Conservation (phyloP, 495 filamentous ascomycete genomes). For the Penicillium antarcticum region DNA sequence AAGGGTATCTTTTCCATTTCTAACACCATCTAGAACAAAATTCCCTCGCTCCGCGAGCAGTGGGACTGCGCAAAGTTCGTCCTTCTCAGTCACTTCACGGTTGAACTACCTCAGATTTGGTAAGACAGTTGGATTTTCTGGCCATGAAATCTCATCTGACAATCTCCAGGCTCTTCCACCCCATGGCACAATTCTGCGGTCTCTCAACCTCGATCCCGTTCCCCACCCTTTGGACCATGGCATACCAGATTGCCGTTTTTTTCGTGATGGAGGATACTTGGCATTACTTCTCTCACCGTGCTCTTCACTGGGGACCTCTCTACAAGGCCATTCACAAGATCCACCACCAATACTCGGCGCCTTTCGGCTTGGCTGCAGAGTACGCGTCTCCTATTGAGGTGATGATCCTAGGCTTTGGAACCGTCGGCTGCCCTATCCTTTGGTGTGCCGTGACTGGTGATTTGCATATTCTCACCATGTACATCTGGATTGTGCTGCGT, state of each 20-base stretch:
- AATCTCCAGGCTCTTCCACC: conserved; percentile 78
- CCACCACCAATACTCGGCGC: conserved; percentile 96
- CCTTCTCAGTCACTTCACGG: conserved; percentile 89
- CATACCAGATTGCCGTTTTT: conserved; percentile 88
- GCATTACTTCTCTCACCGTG: conserved; percentile 97
- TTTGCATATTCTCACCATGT: conserved; percentile 95
- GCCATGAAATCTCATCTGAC: background rate
- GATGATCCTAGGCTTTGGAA: conserved; percentile 93
- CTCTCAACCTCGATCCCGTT: conserved; percentile 88
- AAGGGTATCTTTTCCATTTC: background rate
- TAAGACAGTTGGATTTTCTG: conserved; percentile 21
- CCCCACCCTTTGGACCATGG: conserved; percentile 78
- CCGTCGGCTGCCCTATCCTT: conserved; percentile 76
- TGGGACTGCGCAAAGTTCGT: conserved; percentile 92
- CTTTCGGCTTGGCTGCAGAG: conserved; percentile 93
- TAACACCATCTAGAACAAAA: conserved; percentile 61
- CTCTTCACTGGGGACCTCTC: conserved; percentile 90
- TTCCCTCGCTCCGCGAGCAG: conserved; percentile 85
- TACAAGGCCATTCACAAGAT: conserved; percentile 98
- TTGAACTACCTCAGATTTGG: conserved; percentile 98
- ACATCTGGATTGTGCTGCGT: conserved; percentile 89
- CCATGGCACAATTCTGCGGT: conserved; percentile 91
- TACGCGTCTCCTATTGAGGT: conserved; percentile 98
- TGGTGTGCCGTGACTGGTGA: conserved; percentile 83
- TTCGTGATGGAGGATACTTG: conserved; percentile 95